Percentiles rank a stretch among this genome's conserved stretches.
phyloP scores from a whole-genome alignment of 257 asterid genomes.

The Ballota nigra region DNA sequence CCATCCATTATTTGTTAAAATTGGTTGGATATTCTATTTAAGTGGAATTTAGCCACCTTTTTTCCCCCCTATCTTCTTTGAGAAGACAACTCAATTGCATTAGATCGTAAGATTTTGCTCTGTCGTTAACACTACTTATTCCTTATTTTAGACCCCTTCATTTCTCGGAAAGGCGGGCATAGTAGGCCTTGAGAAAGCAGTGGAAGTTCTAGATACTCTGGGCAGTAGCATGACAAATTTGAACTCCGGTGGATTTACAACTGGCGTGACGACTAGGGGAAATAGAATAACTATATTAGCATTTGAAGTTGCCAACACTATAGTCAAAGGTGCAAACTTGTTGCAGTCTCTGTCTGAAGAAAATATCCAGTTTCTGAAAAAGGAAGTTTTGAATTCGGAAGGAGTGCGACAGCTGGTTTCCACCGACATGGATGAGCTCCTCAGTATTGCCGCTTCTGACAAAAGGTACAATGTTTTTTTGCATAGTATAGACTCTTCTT shows the following conservation, averaged over 20 bases:
- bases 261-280: conserved; percentile 73
- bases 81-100: conserved; percentile 11
- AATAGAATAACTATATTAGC: conserved; percentile 74
- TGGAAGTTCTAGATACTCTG: conserved; percentile 89
- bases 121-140: conserved; percentile 14
- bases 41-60: background rate
- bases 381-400: conserved; percentile 80
- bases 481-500: too few species aligned
- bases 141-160: conserved; percentile 71
- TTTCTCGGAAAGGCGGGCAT: conserved; percentile 96
- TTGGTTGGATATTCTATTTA: background rate
- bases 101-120: conserved; percentile 7
- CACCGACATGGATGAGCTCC: conserved; percentile 81
- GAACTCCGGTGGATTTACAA: conserved; percentile 79
- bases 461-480: conserved; percentile 58
- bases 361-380: conserved; percentile 61
- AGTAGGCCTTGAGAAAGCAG: conserved; percentile 89
- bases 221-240: conserved; percentile 99
- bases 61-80: background rate
- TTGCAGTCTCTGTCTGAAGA: conserved; percentile 85
- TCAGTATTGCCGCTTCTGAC: conserved; percentile 90
- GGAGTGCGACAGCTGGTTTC: conserved; percentile 82
- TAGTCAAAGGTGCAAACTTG: conserved; percentile 81
- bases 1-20: background rate
- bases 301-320: conserved; percentile 96